Percentiles rank a stretch among this genome's conserved stretches.
Conservation (phyloP, 2,329 filamentous ascomycete genomes). For the Microcyclospora pomicola region DNA sequence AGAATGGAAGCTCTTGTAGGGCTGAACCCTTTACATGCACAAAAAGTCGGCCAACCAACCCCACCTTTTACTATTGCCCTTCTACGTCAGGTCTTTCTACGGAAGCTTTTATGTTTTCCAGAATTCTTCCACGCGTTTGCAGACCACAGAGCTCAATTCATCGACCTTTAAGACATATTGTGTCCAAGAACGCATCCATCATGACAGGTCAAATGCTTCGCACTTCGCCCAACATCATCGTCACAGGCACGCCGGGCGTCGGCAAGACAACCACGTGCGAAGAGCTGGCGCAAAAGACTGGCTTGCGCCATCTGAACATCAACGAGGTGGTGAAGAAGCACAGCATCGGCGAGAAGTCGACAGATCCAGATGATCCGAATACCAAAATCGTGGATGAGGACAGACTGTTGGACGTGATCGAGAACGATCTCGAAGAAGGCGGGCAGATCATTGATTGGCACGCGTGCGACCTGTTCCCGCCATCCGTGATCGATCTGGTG, state of each 20-base stretch:
- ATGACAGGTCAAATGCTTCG: slow-evolving; percentile 22
- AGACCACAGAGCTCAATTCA: no score
- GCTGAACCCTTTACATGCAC: no score
- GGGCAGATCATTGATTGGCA: slow-evolving; percentile 96
- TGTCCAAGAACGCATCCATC: no score
- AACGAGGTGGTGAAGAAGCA: slow-evolving; percentile 87
- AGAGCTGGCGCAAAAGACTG: slow-evolving; percentile 59
- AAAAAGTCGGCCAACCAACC: no score
- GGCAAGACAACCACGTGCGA: slow-evolving; percentile 93
- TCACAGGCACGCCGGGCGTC: slow-evolving; percentile 90
- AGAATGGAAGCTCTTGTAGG: no score
- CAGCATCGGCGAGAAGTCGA: slow-evolving; percentile 74
- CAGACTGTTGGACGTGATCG: slow-evolving; percentile 75
- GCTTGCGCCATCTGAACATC: slow-evolving; percentile 69
- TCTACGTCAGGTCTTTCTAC: no score
- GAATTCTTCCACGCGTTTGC: no score
- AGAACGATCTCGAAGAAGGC: slow-evolving; percentile 62
- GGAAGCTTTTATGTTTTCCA: no score
- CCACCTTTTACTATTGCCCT: no score
- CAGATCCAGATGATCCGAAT: slow-evolving; percentile 56
- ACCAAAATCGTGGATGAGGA: slow-evolving; percentile 95
- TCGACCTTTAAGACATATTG: no score
- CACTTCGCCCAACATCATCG: slow-evolving; percentile 67
- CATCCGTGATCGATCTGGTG: slow-evolving; percentile 87
- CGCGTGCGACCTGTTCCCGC: slow-evolving; percentile 87